Evolutionary conservation across 2,329 filamentous ascomycete genomes (phyloP), one percentile per base, ranked within the genome.

Genomic region (Alternaria novae-zelandiae): DNA sequence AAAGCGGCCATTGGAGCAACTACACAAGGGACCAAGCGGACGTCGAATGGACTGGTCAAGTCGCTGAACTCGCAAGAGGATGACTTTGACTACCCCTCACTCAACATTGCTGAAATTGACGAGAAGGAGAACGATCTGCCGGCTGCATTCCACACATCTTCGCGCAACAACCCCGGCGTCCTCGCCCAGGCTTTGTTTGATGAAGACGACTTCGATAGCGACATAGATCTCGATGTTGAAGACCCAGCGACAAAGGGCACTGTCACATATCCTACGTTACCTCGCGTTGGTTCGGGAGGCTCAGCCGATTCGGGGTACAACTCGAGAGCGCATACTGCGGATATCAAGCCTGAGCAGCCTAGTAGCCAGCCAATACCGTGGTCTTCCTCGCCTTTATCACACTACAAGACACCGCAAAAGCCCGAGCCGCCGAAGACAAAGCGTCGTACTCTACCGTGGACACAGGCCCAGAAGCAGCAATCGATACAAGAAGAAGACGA

Each of bases 141-240:
- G n/a, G 36, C 53, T 25, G 58, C 63, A 7, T 68, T 66, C 23
- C 66, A 66, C n/a, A 58, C 68, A 10, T 51, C 64, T 5, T 61
- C 59, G 21, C 63, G 66, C 30, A 69, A 55, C 46, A 70, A 71
- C 12, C 61, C 61, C 13, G 36, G 65, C 6, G 59, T 63, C 9
- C 76, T 81, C 23, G 63, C 72, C 45, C 60, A 69, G 5, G 72
- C 72, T 6, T 59, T 74, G 26, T 91, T 94, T 66, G 87, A 89
- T 63, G 91, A 94, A 66, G 90, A 95, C 70, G 94, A 97, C 74
- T 96, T 97, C 69, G 93, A 93, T 72, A 92, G 95, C 75, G 94
- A 97, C 70, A 86, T 90, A 20, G 87, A 93, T 59, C 83, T 97
- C 23, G 91, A 94, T 66, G 86, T 89, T 55, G 86, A 91, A 62